Percentiles rank a stretch among this genome's conserved stretches.
Conservation (phyloP, 2,329 filamentous ascomycete genomes). For the Epichloe coenophiala region DNA sequence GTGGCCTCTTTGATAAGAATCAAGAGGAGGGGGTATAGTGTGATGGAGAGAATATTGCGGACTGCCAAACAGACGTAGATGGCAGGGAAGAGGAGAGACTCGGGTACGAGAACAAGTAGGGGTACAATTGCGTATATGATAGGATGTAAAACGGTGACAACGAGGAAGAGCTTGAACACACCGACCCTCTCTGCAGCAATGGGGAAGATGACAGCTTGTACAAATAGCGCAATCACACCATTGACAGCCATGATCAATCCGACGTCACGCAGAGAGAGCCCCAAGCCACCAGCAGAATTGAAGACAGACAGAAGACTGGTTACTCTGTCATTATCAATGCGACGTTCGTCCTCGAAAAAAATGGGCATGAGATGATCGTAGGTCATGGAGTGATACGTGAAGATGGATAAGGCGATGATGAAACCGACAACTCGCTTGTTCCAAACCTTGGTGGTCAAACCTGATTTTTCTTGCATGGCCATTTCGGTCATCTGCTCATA, state of each 20-base stretch:
- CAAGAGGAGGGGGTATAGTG: constrained; percentile 49
- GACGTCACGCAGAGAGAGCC: constrained; percentile 47
- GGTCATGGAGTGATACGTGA: constrained; percentile 91
- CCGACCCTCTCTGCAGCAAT: constrained; percentile 43
- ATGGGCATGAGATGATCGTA: constrained; percentile 88
- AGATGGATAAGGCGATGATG: constrained; percentile 71
- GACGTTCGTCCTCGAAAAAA: constrained; percentile 64
- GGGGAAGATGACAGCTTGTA: constrained; percentile 49
- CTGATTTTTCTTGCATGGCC: constrained; percentile 19
- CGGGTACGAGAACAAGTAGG: constrained; percentile 40
- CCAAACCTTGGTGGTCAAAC: constrained; percentile 29
- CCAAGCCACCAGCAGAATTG: constrained; percentile 47
- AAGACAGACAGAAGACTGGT: constrained; percentile 28
- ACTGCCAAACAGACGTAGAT: constrained; percentile 46
- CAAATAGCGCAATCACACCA: constrained; percentile 43
- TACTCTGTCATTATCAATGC: constrained; percentile 23
- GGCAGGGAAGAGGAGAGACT: constrained; percentile 34
- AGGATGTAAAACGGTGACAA: constrained; percentile 46
- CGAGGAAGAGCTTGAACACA: constrained; percentile 44
- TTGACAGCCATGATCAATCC: constrained; percentile 48
- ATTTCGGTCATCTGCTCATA: constrained; percentile 21
- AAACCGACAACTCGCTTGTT: constrained; percentile 57
- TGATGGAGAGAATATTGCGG: constrained; percentile 47
- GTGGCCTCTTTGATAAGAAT: constrained; percentile 57
- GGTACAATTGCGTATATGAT: constrained; percentile 48